Evolutionary conservation across 768 basidiomycete species (phyloP), one percentile per base, ranked within the genome.

Genomic region (Serendipita sp.): DNA sequence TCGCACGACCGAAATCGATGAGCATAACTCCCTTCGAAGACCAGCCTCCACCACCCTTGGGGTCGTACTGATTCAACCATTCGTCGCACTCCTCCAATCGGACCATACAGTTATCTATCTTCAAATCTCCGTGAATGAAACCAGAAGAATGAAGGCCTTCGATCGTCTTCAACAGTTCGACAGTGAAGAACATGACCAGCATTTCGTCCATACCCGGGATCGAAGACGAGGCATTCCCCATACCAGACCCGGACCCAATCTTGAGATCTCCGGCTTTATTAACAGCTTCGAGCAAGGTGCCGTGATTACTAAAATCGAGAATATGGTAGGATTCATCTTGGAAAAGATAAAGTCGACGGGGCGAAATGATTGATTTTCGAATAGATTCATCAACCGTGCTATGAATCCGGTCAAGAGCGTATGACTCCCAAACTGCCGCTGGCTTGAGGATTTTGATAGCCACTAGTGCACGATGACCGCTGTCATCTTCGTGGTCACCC

Each of bases 91-190:
- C 23, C 3, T 71, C 70, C 50, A 99, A 79, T 3, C 96, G 84
- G 6, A 98, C 77, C n/a, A 99, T 80, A 72, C 94, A 96, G 75
- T 99, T 99, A 75, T 99, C 96, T 73, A 98, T 96, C 78, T 99
- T 99, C 67, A 99, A 80, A 75, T 99, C 96, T 36, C 96, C 95
- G 70, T 99, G 96, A 68, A 99, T 89, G 76, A 98, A 90, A 10
- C 91, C 90, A 0, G 79, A 76, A 15, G 71, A 64, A 72, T 98
- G 96, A 72, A 97, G 81, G 16, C 80, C 84, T 70, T 94, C 92
- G 46, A 97, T 74, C 8, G 88, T 74, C 31, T 85, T 85, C 44
- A 97, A 74, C 3, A 98, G 81, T 73, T 98, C 96, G 70, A 95
- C 80, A 29, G 88, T 80, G 80, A 98, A 99, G 80, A 98, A 99